Conservation (phyloP, 768 basidiomycete genomes). For the Phlegmacium glaucopus region DNA sequence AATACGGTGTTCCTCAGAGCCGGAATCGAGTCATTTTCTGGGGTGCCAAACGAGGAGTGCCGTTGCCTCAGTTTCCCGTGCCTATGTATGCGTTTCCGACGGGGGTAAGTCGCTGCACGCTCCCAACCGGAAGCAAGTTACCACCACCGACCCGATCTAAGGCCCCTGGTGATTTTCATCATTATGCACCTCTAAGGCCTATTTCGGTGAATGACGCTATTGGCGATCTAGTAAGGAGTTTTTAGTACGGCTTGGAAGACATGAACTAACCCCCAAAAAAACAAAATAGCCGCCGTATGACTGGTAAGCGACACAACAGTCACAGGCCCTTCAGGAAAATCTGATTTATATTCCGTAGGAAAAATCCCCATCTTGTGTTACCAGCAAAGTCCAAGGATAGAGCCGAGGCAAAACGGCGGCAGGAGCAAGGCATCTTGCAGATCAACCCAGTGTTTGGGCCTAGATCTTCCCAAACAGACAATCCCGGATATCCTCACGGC, state of each 20-base stretch:
- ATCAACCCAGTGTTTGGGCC: conserved; percentile 33
- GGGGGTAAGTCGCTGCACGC: conserved; percentile 27
- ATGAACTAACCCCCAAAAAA: too few relatives aligned
- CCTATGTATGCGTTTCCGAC: conserved; percentile 53
- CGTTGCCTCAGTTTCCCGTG: conserved; percentile 59
- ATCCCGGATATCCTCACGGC: conserved; percentile 46
- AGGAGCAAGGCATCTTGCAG: conserved; percentile 39
- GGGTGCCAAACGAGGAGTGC: conserved; percentile 55
- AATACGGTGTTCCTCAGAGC: conserved; percentile 71
- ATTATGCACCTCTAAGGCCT: conserved; percentile 57
- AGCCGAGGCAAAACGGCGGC: conserved; percentile 31
- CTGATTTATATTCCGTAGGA: conserved; percentile 34
- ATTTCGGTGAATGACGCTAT: conserved; percentile 67
- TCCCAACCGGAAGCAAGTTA: conserved; percentile 40
- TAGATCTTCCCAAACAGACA: conserved; percentile 7
- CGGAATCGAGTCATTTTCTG: conserved; percentile 67
- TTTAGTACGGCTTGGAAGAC: too few relatives aligned
- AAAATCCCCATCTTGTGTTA: conserved; percentile 49
- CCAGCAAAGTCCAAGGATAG: conserved; percentile 30
- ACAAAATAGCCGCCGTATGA: conserved; percentile 58
- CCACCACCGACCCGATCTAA: conserved; percentile 42
- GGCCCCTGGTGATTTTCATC: conserved; percentile 34
- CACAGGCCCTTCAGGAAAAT: not conserved
- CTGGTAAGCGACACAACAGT: conserved; percentile 40
- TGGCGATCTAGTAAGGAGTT: conserved; percentile 54